Conservation (phyloP, 2,329 filamentous ascomycete species). For the Macrophomina phaseolina region DNA sequence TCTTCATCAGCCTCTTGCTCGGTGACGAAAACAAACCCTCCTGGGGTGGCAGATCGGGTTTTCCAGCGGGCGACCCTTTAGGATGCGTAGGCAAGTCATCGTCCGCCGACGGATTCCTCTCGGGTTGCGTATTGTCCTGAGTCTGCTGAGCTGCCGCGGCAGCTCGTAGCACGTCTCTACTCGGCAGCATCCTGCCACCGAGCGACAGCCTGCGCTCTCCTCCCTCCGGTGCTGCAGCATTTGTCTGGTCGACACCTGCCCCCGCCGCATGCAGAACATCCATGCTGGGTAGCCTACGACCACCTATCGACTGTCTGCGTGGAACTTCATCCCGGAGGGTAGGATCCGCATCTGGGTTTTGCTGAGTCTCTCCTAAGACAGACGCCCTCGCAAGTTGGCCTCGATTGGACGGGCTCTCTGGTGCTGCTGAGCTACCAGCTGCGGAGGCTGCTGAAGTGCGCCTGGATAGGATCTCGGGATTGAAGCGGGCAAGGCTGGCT, state of each 20-base stretch:
- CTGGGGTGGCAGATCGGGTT: constrained; percentile 17
- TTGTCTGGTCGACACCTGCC: background rate
- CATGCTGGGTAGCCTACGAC: background rate
- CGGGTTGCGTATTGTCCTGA: background rate
- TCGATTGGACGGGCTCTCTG: constrained; percentile 30
- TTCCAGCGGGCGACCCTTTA: background rate
- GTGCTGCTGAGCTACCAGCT: constrained; percentile 28
- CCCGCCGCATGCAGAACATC: background rate
- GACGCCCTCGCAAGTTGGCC: constrained; percentile 35
- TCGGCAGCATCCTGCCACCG: constrained; percentile 9
- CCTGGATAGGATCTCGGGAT: constrained; percentile 36
- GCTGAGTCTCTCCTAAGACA: constrained; percentile 31
- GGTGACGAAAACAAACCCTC: constrained; percentile 23
- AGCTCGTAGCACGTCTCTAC: constrained; percentile 12
- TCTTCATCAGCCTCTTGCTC: constrained; percentile 9
- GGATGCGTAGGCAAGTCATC: constrained; percentile 17
- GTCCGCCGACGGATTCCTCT: background rate
- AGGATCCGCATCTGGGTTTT: constrained; percentile 29
- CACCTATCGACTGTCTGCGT: background rate
- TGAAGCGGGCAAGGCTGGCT: constrained; percentile 47
- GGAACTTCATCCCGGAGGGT: constrained; percentile 15
- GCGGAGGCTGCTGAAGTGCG: constrained; percentile 30
- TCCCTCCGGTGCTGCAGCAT: background rate
- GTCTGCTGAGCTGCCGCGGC: constrained; percentile 4
- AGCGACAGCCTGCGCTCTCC: constrained; percentile 22